phyloP scores from a whole-genome alignment of 1,284 basidiomycete species.

The Chalciporus piperatoides region DNA sequence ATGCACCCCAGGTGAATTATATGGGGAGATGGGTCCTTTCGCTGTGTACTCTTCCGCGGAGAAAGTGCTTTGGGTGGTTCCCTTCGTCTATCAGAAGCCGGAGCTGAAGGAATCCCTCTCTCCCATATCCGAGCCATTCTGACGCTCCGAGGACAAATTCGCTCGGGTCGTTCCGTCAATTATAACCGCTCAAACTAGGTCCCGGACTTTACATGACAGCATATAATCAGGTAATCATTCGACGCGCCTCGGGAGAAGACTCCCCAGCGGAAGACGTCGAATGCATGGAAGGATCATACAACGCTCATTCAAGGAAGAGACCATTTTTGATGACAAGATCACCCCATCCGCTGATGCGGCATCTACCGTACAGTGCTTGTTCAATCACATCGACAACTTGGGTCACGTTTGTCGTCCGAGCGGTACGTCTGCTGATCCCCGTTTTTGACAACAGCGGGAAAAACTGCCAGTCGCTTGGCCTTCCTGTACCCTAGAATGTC shows the following conservation, averaged over 20 bases:
- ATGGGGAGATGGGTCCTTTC: conserved; percentile 2
- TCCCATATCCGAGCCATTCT: conserved; percentile 4
- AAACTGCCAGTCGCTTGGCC: not conserved
- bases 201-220: not conserved
- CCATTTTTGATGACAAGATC: not conserved
- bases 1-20: conserved; percentile 11
- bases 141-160: conserved; percentile 13
- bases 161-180: conserved; percentile 8
- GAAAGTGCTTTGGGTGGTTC: conserved; percentile 2
- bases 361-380: conserved; percentile 2
- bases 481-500: not conserved
- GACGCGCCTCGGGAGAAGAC: not conserved
- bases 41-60: not conserved
- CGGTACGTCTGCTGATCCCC: not conserved
- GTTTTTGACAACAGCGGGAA: not conserved
- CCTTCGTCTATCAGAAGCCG: conserved; percentile 17
- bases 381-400: not conserved
- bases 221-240: not conserved
- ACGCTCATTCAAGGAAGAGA: not conserved
- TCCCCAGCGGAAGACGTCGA: not conserved
- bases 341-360: conserved; percentile 5
- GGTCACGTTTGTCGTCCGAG: conserved; percentile 3
- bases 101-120: conserved; percentile 13
- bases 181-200: not conserved
- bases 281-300: not conserved